A percentile compares a stretch with the other conserved stretches of the same genome.
Evolutionary conservation across 768 basidiomycete species (phyloP).

Genomic region (Mycena pura): DNA sequence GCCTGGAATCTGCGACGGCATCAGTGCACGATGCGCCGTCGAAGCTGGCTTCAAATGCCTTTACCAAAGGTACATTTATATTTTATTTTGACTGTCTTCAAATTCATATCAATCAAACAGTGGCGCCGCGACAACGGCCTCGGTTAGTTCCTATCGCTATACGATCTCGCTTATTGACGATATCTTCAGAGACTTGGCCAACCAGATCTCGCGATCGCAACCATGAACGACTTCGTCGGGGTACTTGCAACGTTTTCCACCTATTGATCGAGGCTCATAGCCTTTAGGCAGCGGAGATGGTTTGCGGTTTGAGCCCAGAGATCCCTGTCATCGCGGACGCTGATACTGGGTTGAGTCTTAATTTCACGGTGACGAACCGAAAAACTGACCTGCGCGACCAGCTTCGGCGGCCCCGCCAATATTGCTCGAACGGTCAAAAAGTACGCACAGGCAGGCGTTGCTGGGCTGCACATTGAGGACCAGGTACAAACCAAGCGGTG

Average conservation of each 20-base stretch:
- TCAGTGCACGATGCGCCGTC: slow-evolving; percentile 79
- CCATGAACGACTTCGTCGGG: slow-evolving; percentile 60
- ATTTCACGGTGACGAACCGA: not conserved
- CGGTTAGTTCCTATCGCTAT: slow-evolving; percentile 40
- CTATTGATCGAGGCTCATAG: slow-evolving; percentile 1
- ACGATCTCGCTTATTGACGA: not conserved
- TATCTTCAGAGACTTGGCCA: slow-evolving; percentile 40
- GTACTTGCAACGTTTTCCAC: slow-evolving; percentile 36
- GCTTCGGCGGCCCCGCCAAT: slow-evolving; percentile 62
- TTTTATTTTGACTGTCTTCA: not conserved
- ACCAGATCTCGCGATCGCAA: slow-evolving; percentile 62
- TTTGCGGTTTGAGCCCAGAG: slow-evolving; percentile 53
- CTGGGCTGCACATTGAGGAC: slow-evolving; percentile 62
- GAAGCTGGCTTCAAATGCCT: slow-evolving; percentile 81
- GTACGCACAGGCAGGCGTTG: slow-evolving; percentile 57
- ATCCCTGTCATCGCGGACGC: slow-evolving; percentile 62
- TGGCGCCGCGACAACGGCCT: slow-evolving; percentile 83
- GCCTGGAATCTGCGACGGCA: slow-evolving; percentile 64
- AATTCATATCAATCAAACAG: slow-evolving; percentile 38
- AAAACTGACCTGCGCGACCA: slow-evolving; percentile 18
- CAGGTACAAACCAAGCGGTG: slow-evolving; percentile 61
- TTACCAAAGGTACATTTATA: slow-evolving; percentile 67
- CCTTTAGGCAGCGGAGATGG: slow-evolving; percentile 52
- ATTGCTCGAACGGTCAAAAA: slow-evolving; percentile 59
- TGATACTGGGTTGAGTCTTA: slow-evolving; percentile 52